These are phyloP conservation scores for Diaporthe citri DNA, from an alignment of 2,329 filamentous ascomycete species.

Conservation along the genomic window DNA sequence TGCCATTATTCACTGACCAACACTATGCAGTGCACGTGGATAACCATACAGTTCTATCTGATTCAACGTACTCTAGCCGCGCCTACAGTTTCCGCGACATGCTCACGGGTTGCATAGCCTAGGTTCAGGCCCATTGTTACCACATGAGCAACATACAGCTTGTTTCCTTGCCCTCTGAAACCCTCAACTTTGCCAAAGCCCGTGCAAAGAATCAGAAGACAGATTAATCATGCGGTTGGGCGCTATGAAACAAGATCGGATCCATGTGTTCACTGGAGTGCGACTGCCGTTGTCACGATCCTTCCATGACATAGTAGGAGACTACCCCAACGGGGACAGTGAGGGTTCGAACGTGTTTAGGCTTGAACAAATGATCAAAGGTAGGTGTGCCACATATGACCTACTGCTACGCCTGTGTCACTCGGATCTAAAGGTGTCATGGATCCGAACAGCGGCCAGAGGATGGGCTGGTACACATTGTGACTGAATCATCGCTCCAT, in stretches of 20 bases:
- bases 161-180: background rate
- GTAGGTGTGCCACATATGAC: conserved; percentile 1
- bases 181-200: background rate
- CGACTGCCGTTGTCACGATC: conserved; percentile 9
- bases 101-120: background rate
- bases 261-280: background rate
- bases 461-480: background rate
- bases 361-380: background rate
- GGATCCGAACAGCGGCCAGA: background rate
- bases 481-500: background rate
- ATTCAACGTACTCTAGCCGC: background rate
- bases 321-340: background rate
- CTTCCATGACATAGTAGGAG: background rate
- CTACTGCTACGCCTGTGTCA: background rate
- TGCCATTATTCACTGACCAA: background rate
- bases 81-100: background rate
- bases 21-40: too few relatives aligned
- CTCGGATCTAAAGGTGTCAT: background rate
- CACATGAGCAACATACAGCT: background rate
- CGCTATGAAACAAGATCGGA: background rate
- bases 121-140: background rate
- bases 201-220: background rate
- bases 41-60: background rate
- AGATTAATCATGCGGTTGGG: background rate
- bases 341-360: background rate